Evolutionary conservation across 148 eudicot genomes (phyloP).

Genomic region (Amaranthus cruentus): DNA sequence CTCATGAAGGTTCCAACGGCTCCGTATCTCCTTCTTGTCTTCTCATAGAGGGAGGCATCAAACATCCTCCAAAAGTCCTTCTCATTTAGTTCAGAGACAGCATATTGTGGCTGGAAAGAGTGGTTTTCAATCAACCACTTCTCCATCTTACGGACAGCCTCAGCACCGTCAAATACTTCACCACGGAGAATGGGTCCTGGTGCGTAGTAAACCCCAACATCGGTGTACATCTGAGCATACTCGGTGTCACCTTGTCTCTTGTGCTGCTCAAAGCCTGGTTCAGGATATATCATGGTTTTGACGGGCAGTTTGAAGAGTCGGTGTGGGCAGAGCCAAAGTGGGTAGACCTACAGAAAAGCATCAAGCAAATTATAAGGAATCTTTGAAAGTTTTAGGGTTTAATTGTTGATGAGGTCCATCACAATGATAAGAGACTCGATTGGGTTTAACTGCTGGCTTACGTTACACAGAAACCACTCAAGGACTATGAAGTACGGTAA

Average conservation of each 20-base stretch:
- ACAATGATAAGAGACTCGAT: too few species aligned
- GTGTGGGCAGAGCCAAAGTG: constrained; percentile 93
- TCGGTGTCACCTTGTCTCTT: constrained; percentile 70
- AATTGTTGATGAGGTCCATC: too few species aligned
- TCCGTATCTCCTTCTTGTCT: constrained; percentile 61
- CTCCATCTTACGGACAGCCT: constrained; percentile 66
- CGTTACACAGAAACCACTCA: too few species aligned
- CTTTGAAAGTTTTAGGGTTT: neutral
- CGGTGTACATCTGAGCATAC: constrained; percentile 89
- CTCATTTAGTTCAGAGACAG: constrained; percentile 73
- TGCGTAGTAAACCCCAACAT: constrained; percentile 81
- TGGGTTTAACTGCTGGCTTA: too few species aligned
- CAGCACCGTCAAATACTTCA: constrained; percentile 76
- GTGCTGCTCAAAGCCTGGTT: constrained; percentile 76
- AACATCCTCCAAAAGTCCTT: constrained; percentile 92
- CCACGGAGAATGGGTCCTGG: constrained; percentile 87
- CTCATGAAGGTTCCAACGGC: constrained; percentile 91
- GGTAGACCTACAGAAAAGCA: constrained; percentile 52
- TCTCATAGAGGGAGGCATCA: constrained; percentile 71
- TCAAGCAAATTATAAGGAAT: neutral
- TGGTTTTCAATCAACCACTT: constrained; percentile 84
- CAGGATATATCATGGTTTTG: constrained; percentile 79
- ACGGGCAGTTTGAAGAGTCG: constrained; percentile 60
- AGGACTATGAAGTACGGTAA: too few species aligned
- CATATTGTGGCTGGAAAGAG: constrained; percentile 81